Percentiles rank a stretch among this genome's conserved stretches.
phyloP scores from a whole-genome alignment of 75 land plant genomes.

The Gnetum montanum region DNA sequence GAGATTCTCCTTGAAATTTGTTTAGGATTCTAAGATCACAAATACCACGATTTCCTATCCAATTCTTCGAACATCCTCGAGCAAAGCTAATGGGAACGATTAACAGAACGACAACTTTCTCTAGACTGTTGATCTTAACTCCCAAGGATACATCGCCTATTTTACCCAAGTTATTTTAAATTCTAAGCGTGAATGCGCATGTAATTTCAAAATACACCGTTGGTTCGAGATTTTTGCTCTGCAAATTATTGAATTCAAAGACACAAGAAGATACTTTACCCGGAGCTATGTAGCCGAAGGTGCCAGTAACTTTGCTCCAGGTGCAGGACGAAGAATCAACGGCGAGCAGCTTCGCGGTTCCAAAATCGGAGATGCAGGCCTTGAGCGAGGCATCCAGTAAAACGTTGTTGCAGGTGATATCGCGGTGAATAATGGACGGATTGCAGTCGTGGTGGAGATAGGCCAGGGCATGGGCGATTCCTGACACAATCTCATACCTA shows the following conservation, averaged over 20 bases:
- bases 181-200: conserved; percentile 28
- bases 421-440: conserved; percentile 40
- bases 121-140: no score
- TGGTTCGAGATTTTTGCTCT: conserved; percentile 14
- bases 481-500: conserved; percentile 23
- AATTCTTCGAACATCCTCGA: no score
- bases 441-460: conserved; percentile 47
- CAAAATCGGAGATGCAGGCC: conserved; percentile 44
- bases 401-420: conserved; percentile 36
- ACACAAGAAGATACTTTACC: conserved; percentile 6
- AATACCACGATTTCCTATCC: no score
- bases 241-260: background rate
- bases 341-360: conserved; percentile 29
- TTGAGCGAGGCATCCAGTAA: conserved; percentile 24
- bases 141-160: conserved; percentile 12
- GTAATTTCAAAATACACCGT: conserved; percentile 3
- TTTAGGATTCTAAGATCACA: no score
- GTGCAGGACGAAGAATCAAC: conserved; percentile 16
- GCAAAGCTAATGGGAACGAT: no score
- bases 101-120: no score
- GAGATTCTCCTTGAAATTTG: no score
- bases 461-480: conserved; percentile 35
- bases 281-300: conserved; percentile 56
- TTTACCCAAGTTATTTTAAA: conserved; percentile 17
- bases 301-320: conserved; percentile 38